Evolutionary conservation across 2,329 filamentous ascomycete species (phyloP).

Genomic region (Phialophora tarda): DNA sequence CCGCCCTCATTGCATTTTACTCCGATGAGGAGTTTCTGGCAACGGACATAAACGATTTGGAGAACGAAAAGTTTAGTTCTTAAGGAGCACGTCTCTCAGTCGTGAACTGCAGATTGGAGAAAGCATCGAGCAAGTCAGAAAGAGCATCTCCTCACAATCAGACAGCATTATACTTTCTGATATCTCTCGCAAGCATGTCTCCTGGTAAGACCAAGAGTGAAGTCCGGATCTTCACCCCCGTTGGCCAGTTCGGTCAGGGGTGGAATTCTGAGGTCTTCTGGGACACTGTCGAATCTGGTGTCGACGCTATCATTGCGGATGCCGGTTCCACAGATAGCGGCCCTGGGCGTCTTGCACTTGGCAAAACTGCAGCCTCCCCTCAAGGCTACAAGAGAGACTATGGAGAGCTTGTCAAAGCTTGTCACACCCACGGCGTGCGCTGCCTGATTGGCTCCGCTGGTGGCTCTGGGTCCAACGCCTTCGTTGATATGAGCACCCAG

Average conservation of each 20-base stretch:
- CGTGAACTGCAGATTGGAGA: neutral
- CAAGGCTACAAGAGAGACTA: conserved; percentile 46
- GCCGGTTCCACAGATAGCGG: conserved; percentile 44
- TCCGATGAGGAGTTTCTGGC: neutral
- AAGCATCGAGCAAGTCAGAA: neutral
- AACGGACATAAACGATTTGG: neutral
- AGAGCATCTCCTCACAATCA: neutral
- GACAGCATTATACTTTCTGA: neutral
- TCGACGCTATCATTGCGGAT: conserved; percentile 43
- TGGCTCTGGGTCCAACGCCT: conserved; percentile 54
- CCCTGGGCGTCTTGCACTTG: conserved; percentile 42
- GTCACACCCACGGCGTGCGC: conserved; percentile 45
- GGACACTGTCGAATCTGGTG: conserved; percentile 25
- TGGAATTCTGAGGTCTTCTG: conserved; percentile 24
- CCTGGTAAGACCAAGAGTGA: conserved; percentile 23
- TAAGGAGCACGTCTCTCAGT: neutral
- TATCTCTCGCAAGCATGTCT: conserved; percentile 10
- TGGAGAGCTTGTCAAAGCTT: conserved; percentile 47
- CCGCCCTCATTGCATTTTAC: neutral
- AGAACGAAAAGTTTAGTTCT: neutral
- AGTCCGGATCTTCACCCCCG: conserved; percentile 27
- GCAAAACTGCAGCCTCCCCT: conserved; percentile 20
- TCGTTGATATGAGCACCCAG: conserved; percentile 49
- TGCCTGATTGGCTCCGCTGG: conserved; percentile 55
- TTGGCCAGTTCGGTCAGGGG: conserved; percentile 26